Evolutionary conservation across 306 rosid genomes (phyloP), one percentile per base, ranked within the genome.

Genomic region (Cicer cuneatum): DNA sequence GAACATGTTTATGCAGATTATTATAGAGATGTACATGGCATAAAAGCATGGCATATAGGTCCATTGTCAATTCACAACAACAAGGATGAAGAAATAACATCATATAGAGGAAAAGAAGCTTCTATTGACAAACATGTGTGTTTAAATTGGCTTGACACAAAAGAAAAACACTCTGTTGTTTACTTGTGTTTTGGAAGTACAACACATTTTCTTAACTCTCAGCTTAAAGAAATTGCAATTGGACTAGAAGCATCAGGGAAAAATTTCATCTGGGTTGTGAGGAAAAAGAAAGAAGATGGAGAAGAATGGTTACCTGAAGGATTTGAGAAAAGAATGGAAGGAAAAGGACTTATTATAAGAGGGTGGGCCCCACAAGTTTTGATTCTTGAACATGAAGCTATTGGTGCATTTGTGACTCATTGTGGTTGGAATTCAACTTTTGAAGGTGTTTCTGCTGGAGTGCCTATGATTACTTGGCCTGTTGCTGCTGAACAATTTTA

Each of bases 31-130:
- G 83, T 56, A 16, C 5, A 85, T 7, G 84, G 87, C 42, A 75
- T 78, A 48, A 86, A 37, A 60, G 80, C 83, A 8, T 90, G 96
- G 91, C 90, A 82, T 11, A 76, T 88, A 6, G 96, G 96, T 5
- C 96, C 96, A 0, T 35, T 90, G 6, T 90, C 83, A 45, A 16
- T 85, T 13, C 63, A 76, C 29, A 74, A 58, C 0, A 49, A 65
- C 0, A 8, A 1, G 0, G 41, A 61, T 1, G 80, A 60, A 0
- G 63, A 75, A 66, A 8, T 35, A 8, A 10, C 42, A 12, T 33
- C 42, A 3, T 33, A 62, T 0, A 64, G 82, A 35, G 77, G 79
- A 67, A 62, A 54, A 0, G 83, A 71, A 29, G 11, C 38, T 0
- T 37, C 59, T 2, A 66, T 72, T 9, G 66, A 47, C 10, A 49